Evolutionary conservation across 202 grass and related monocot species (phyloP).

Genomic region (Carex sylvatica): DNA sequence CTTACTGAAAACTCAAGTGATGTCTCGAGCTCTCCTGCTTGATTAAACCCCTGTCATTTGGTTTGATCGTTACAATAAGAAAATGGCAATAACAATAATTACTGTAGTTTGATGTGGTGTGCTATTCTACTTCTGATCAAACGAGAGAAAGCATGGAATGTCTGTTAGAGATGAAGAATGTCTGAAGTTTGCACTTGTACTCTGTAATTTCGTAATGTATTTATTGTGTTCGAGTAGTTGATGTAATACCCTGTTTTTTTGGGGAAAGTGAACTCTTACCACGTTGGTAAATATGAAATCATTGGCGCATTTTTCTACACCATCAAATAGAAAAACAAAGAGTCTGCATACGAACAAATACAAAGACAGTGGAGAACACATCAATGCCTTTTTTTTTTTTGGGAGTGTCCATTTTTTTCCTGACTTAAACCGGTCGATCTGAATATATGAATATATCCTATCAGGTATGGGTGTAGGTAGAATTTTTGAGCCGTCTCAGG

Average conservation of each 20-base stretch:
- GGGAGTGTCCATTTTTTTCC: no score
- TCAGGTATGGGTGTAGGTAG: no score
- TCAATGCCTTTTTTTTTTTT: not conserved
- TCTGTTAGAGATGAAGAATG: conserved; percentile 5
- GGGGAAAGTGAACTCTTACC: not conserved
- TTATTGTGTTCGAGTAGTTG: not conserved
- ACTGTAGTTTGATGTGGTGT: not conserved
- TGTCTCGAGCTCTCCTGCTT: conserved; percentile 6
- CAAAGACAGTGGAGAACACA: not conserved
- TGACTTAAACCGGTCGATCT: no score
- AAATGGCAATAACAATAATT: not conserved
- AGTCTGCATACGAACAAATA: not conserved
- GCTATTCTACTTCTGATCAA: not conserved
- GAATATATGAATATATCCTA: no score
- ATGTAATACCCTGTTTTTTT: not conserved
- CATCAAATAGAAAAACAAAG: not conserved
- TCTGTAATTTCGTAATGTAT: conserved; percentile 8
- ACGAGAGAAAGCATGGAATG: not conserved
- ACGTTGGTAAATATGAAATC: not conserved
- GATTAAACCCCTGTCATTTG: not conserved
- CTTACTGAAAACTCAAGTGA: conserved; percentile 38
- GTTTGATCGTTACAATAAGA: not conserved
- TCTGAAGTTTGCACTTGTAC: not conserved
- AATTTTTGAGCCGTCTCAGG: no score
- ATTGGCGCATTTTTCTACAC: not conserved